Evolutionary conservation across 1,284 basidiomycete genomes (phyloP).

Genomic region (Coniferiporia sulphurascens): DNA sequence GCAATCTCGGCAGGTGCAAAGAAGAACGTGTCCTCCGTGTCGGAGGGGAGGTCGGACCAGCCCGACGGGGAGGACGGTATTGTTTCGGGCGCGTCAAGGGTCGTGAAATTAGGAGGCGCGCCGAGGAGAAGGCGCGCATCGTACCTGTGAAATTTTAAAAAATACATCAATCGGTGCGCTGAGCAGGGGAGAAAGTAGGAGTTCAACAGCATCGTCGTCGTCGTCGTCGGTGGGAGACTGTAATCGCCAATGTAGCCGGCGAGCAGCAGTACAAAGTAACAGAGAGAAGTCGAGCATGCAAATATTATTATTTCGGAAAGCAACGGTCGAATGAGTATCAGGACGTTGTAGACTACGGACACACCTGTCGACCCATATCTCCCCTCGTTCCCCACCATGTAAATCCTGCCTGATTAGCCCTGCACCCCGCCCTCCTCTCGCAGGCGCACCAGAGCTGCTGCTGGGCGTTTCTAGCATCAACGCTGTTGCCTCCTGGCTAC

Average conservation of each 20-base stretch:
- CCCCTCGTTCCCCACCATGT: slow-evolving; percentile 4
- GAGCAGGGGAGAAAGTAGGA: slow-evolving; percentile 18
- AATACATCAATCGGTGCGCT: slow-evolving; percentile 1
- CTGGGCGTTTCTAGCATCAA: slow-evolving; percentile 47
- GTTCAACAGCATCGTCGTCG: slow-evolving; percentile 7
- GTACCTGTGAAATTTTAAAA: slow-evolving; percentile 47
- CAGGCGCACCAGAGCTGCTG: slow-evolving; percentile 19
- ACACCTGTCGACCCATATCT: slow-evolving; percentile 61
- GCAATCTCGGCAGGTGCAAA: slow-evolving; percentile 61
- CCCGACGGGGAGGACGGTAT: slow-evolving; percentile 47
- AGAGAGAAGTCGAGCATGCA: neutral
- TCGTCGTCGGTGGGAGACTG: slow-evolving; percentile 12
- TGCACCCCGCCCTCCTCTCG: slow-evolving; percentile 20
- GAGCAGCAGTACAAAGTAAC: neutral
- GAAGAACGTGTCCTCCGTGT: slow-evolving; percentile 78
- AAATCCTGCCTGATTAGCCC: slow-evolving; percentile 8
- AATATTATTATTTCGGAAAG: slow-evolving; percentile 3
- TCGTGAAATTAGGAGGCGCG: slow-evolving; percentile 30
- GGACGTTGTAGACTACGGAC: slow-evolving; percentile 28
- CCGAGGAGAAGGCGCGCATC: slow-evolving; percentile 74
- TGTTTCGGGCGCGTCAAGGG: slow-evolving; percentile 5
- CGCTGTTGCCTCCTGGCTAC: slow-evolving; percentile 39
- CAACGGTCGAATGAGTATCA: neutral
- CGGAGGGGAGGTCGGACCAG: slow-evolving; percentile 80
- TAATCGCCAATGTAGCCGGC: neutral